A percentile compares a stretch with the other conserved stretches of the same genome.
Evolutionary conservation across 1,284 basidiomycete genomes (phyloP).

Genomic region (Leccinum insigne): DNA sequence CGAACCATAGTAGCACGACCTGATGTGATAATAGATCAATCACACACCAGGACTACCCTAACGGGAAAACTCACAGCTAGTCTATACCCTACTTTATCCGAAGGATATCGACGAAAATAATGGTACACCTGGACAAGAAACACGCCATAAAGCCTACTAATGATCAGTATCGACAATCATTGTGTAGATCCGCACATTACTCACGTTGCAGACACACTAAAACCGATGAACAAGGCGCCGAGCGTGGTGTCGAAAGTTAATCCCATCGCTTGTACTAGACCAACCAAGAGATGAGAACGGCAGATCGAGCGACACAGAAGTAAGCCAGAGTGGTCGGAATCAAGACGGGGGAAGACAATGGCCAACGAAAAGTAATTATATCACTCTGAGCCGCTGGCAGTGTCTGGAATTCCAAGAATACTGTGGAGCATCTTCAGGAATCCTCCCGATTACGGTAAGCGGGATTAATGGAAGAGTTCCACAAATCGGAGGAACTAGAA

Average conservation of each 20-base stretch:
- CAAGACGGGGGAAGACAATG: constrained; percentile 11
- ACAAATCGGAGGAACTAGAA: not conserved
- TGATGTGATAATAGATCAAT: constrained; percentile 5
- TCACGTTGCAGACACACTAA: constrained; percentile 49
- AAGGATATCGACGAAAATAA: constrained; percentile 56
- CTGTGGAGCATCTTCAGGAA: not conserved
- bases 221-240: constrained; percentile 59
- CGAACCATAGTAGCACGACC: constrained; percentile 26
- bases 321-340: constrained; percentile 11
- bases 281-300: not conserved
- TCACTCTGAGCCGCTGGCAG: not conserved
- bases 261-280: constrained; percentile 14
- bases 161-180: not conserved
- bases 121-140: constrained; percentile 52
- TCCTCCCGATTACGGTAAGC: not conserved
- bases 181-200: constrained; percentile 22
- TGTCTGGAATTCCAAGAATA: not conserved
- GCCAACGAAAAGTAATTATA: constrained; percentile 1
- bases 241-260: constrained; percentile 49
- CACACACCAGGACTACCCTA: not conserved
- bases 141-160: constrained; percentile 47
- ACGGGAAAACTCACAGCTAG: constrained; percentile 44
- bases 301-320: constrained; percentile 5
- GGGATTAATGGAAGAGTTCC: not conserved
- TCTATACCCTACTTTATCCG: constrained; percentile 57